Conservation (phyloP, 2,329 filamentous ascomycete species). For the Fusarium mundagurra region DNA sequence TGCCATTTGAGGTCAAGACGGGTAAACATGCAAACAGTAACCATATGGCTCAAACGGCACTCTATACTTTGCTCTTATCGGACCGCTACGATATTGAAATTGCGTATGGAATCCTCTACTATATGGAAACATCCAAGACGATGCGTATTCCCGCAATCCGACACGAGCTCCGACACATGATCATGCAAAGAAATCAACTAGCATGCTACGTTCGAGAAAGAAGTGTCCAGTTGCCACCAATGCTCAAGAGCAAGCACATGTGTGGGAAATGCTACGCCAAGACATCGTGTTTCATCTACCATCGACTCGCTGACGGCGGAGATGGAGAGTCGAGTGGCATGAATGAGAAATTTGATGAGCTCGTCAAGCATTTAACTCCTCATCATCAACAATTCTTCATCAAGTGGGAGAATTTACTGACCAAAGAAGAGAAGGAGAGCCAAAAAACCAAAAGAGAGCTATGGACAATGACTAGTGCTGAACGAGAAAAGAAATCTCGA, state of each 20-base stretch:
- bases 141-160: slow-evolving; percentile 85
- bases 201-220: slow-evolving; percentile 86
- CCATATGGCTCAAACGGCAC: slow-evolving; percentile 91
- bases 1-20: slow-evolving; percentile 96
- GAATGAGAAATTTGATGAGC: slow-evolving; percentile 81
- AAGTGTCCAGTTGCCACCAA: slow-evolving; percentile 80
- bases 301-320: slow-evolving; percentile 88
- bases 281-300: slow-evolving; percentile 89
- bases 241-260: slow-evolving; percentile 83
- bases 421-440: slow-evolving; percentile 91
- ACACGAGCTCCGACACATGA: slow-evolving; percentile 93
- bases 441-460: slow-evolving; percentile 88
- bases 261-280: slow-evolving; percentile 93
- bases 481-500: slow-evolving; percentile 87
- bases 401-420: slow-evolving; percentile 93
- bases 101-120: slow-evolving; percentile 90
- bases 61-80: slow-evolving; percentile 92
- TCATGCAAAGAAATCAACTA: slow-evolving; percentile 92
- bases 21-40: slow-evolving; percentile 83
- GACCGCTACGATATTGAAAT: slow-evolving; percentile 96
- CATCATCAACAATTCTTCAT: slow-evolving; percentile 85
- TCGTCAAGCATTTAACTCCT: slow-evolving; percentile 80
- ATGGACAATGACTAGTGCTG: slow-evolving; percentile 93
- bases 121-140: slow-evolving; percentile 89
- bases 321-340: slow-evolving; percentile 83